Percentiles rank a stretch among this genome's conserved stretches.
Evolutionary conservation across 768 basidiomycete genomes (phyloP).

Genomic region (Termitomyces titanicus): DNA sequence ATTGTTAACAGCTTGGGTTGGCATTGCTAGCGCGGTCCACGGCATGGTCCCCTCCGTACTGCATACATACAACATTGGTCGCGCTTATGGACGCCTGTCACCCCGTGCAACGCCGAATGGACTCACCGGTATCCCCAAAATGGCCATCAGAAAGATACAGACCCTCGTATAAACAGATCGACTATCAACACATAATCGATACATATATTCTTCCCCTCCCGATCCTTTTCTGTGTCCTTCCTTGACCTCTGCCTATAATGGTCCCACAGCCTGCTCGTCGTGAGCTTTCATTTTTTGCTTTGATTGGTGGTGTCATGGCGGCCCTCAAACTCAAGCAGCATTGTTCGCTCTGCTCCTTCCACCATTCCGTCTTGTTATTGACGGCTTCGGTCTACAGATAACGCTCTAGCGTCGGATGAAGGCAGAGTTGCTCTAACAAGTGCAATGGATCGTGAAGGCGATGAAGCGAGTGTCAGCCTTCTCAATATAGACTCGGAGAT

Average conservation of each 20-base stretch:
- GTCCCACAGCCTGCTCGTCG: slow-evolving; percentile 8
- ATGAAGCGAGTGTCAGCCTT: slow-evolving; percentile 28
- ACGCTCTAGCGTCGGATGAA: slow-evolving; percentile 37
- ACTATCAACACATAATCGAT: no score
- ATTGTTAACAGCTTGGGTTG: no score
- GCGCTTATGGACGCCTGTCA: no score
- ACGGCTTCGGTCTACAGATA: slow-evolving; percentile 28
- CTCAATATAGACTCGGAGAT: slow-evolving; percentile 31
- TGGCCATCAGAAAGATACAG: no score
- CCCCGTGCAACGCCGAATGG: no score
- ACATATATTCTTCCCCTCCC: no score
- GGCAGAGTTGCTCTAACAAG: slow-evolving; percentile 28
- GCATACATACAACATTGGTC: no score
- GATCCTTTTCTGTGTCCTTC: background rate
- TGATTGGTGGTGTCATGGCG: slow-evolving; percentile 41
- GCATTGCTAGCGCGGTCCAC: no score
- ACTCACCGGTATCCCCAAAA: no score
- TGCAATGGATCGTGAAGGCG: slow-evolving; percentile 18
- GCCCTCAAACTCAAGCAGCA: slow-evolving; percentile 45
- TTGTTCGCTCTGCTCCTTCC: slow-evolving; percentile 28
- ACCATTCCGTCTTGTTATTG: background rate
- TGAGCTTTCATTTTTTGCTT: slow-evolving; percentile 34
- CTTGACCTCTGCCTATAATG: slow-evolving; percentile 10
- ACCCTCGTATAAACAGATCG: no score
- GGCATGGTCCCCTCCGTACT: no score